Conservation (phyloP, 306 rosid species). For the Corylus americana region DNA sequence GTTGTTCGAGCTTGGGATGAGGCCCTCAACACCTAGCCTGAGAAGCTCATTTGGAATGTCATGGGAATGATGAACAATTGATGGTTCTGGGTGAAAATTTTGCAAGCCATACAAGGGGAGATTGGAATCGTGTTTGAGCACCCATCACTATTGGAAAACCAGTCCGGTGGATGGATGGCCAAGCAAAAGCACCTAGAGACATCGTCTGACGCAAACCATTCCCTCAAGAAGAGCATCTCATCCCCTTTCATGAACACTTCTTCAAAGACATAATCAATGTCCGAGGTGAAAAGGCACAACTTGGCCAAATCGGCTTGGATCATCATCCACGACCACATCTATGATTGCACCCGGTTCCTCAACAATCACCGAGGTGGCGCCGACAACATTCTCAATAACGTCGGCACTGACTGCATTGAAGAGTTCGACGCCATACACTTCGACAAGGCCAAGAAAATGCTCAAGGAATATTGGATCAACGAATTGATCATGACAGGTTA, state of each 20-base stretch:
- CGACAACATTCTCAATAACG: conserved; percentile 81
- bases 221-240: conserved; percentile 59
- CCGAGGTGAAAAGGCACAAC: conserved; percentile 63
- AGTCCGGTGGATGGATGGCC: conserved; percentile 91
- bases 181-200: conserved; percentile 48
- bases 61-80: conserved; percentile 98
- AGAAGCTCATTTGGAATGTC: conserved; percentile 87
- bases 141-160: conserved; percentile 77
- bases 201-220: conserved; percentile 32
- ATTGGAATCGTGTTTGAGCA: conserved; percentile 78
- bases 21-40: conserved; percentile 78
- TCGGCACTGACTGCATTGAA: conserved; percentile 87
- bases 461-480: conserved; percentile 64
- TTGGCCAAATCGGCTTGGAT: conserved; percentile 68
- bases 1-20: conserved; percentile 91
- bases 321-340: conserved; percentile 64
- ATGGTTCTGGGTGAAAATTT: conserved; percentile 77
- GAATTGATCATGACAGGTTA: conserved; percentile 51
- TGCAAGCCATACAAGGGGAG: conserved; percentile 67
- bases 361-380: conserved; percentile 85
- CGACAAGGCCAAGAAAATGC: conserved; percentile 72
- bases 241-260: conserved; percentile 65
- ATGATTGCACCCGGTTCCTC: conserved; percentile 74
- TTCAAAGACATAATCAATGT: conserved; percentile 44
- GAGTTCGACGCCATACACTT: conserved; percentile 93